Evolutionary conservation across 495 filamentous ascomycete genomes (phyloP), one percentile per base, ranked within the genome.

Genomic region (Daldinia caldariorum): DNA sequence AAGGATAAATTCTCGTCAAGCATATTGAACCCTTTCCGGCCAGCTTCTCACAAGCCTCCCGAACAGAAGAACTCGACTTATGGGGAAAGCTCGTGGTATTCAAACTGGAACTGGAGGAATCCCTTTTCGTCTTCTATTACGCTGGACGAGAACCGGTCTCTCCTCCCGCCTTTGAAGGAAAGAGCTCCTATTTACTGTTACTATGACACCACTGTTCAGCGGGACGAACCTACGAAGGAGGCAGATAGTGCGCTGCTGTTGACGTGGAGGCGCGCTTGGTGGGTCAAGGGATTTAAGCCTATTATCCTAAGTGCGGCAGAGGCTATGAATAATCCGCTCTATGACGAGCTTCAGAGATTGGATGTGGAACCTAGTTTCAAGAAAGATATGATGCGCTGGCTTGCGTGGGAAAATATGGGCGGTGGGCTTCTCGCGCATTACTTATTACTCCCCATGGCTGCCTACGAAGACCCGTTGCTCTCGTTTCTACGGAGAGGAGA

Each of bases 351-450:
- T 56, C 89, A 94, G 75, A 80, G 78, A 35, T 70, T 89, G 58
- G 70, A 83, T 45, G 62, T 82, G 49, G 76, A 82, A 14, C 73
- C 82, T 0, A 83, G 84, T 35, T 74, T 96, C 58, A 89, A 92
- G 76, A 83, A 81, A 16, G 93, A 97, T 58, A 70, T 97, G 37
- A 88, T 90, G 81, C 84, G 91, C 61, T 97, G 93, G 94, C 79
- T 97, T 61, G 95, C 95, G 3, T 99, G 94, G 94, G 93, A 92
- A 18, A 88, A 91, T 61, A 96, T 97, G 92, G 89, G 91, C n/a
- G 88, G 89, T 32, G 95, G 95, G 4, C 78, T 97, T 16, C 84
- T 99, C 9, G 87, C 90, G 20, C 89, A 95, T 75, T 91, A 91
- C 81, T 82, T 88, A 7, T 87, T 92, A 32, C 87, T 97, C 58